These are phyloP conservation scores for Penicillium paxilli DNA, from an alignment of 495 filamentous ascomycete genomes.

Conservation along the genomic window DNA sequence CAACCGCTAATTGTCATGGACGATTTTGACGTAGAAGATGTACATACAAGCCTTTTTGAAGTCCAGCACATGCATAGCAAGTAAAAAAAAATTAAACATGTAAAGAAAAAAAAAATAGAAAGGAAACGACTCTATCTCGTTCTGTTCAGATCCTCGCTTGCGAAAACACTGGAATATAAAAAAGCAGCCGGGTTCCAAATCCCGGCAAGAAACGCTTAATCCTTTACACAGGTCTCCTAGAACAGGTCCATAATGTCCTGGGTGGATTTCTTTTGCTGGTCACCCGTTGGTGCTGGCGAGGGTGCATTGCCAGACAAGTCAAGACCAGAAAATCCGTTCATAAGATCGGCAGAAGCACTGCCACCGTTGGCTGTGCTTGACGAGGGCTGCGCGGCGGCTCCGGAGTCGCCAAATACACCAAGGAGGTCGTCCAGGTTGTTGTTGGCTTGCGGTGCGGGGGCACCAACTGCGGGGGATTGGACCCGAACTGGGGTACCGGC, in stretches of 20 bases:
- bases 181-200: constrained; percentile 15
- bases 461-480: constrained; percentile 55
- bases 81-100: constrained; percentile 22
- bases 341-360: constrained; percentile 56
- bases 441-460: constrained; percentile 43
- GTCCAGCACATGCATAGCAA: constrained; percentile 5
- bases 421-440: constrained; percentile 89
- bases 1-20: neutral
- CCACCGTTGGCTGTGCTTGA: constrained; percentile 30
- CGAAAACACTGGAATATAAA: constrained; percentile 27
- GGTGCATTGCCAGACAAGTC: constrained; percentile 59
- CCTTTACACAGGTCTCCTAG: constrained; percentile 39
- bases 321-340: constrained; percentile 83
- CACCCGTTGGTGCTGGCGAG: constrained; percentile 13
- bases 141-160: constrained; percentile 30
- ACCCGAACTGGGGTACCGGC: constrained; percentile 80
- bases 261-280: constrained; percentile 62
- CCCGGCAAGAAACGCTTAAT: constrained; percentile 10
- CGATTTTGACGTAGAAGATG: constrained; percentile 13
- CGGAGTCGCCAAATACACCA: constrained; percentile 67
- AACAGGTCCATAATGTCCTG: constrained; percentile 92
- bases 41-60: constrained; percentile 24
- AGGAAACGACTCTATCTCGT: constrained; percentile 30
- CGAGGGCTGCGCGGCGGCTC: constrained; percentile 28
- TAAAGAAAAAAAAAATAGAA: constrained; percentile 14